Base-by-base conservation (phyloP, 495 filamentous ascomycete species). In the Entonaema liquescens region DNA sequence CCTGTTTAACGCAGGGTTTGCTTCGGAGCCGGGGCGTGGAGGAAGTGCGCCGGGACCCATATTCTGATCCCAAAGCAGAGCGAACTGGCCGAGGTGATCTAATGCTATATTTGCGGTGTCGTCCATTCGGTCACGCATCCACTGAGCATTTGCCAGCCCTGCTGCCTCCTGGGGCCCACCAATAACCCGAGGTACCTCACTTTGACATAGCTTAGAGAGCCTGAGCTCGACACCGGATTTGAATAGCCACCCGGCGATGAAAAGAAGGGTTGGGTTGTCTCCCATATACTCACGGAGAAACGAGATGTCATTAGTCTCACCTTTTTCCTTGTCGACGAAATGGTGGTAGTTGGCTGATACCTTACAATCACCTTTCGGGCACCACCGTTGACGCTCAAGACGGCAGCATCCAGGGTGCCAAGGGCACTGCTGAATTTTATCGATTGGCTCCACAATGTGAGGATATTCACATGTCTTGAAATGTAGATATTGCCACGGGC, bases 391-490 rank as follows among this genome's bases (percentile, higher is more conserved):
- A 15, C n/a, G 28, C 13, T 67, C 33, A 4, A 74, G 67, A 3
- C 62, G 62, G 33, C 71, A 74, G 38, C 71, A 74, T 8, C 42
- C 31, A 11, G 42, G 58, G 21, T 74, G 71, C 38, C 58, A 70
- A 6, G 26, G 53, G 31, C 71, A 74, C 12, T 0, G 8, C 11
- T 31, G 12, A 11, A 28, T 13, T 12, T 25, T 26, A 8, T 50
- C 40, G 19, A 68, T 53, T 3, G 29, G 7, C 2, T 19, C 28
- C 5, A 44, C 1, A 0, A 55, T 23, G n/a, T 54, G 53, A 11
- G 67, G 59, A 19, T 68, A 55, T 0, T 38, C 6, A 40, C 70
- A 70, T 29, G 21, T 31, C 1, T 0, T 5, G 2, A 17, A 9
- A 2, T 19, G 4, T 3, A 67, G 71, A 4, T 65, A 57, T 25